Evolutionary conservation across 768 basidiomycete species (phyloP).

Genomic region (Kwoniella pini): DNA sequence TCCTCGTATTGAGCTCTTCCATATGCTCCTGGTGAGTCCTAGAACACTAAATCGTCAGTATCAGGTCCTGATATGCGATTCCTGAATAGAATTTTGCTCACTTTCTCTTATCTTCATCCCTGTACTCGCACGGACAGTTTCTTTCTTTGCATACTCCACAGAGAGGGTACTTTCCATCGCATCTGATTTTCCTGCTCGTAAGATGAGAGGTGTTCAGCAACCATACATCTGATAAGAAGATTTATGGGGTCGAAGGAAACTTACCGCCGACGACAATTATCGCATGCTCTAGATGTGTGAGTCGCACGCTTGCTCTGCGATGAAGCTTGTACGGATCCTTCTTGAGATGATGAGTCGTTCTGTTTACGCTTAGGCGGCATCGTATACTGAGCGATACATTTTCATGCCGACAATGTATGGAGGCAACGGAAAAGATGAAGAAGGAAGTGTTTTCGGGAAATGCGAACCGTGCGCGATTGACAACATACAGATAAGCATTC

Average conservation of each 20-base stretch:
- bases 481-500: no score
- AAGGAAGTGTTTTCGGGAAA: neutral
- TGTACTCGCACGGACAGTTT: constrained; percentile 21
- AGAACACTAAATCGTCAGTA: neutral
- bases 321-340: neutral
- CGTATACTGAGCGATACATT: neutral
- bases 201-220: neutral
- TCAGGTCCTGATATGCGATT: neutral
- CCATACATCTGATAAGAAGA: neutral
- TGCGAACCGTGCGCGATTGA: neutral
- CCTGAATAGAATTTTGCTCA: constrained; percentile 4
- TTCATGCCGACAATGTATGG: neutral
- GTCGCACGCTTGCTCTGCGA: constrained; percentile 9
- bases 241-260: constrained; percentile 4
- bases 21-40: constrained; percentile 29
- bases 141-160: constrained; percentile 22
- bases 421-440: neutral
- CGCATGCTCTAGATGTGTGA: constrained; percentile 26
- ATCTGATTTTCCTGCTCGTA: constrained; percentile 22
- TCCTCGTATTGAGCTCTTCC: constrained; percentile 21
- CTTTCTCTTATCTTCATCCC: constrained; percentile 29
- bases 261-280: constrained; percentile 25
- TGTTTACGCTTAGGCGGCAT: constrained; percentile 23
- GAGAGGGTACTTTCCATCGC: constrained; percentile 20
- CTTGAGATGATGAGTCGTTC: constrained; percentile 6